Evolutionary conservation across 805 yeast species (phyloP).

Genomic region (Maudiozyma bulderi): DNA sequence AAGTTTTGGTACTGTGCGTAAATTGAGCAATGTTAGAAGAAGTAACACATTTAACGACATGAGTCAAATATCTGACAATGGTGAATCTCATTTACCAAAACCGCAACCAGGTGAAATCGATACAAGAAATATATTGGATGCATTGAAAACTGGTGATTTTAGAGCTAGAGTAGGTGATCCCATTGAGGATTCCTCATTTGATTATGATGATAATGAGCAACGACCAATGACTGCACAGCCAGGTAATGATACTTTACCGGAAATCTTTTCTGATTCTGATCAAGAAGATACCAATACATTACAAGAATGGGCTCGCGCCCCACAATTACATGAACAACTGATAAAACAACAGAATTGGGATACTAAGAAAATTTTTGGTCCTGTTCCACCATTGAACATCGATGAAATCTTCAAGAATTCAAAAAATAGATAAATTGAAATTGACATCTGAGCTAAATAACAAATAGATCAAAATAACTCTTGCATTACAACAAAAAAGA

Average conservation of each 20-base stretch:
- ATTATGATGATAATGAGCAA: neutral
- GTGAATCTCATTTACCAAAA: neutral
- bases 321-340: constrained; percentile 40
- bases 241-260: constrained; percentile 32
- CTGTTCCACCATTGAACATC: constrained; percentile 57
- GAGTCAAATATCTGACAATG: neutral
- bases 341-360: constrained; percentile 43
- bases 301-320: constrained; percentile 55
- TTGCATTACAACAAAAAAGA: no score
- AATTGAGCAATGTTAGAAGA: neutral
- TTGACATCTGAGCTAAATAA: constrained; percentile 44
- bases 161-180: constrained; percentile 18
- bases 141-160: constrained; percentile 25
- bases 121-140: constrained; percentile 16
- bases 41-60: neutral
- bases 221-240: neutral
- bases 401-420: constrained; percentile 56
- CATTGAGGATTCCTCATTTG: neutral
- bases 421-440: constrained; percentile 41
- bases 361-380: constrained; percentile 66
- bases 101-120: neutral
- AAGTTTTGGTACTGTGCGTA: constrained; percentile 1
- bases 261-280: constrained; percentile 43
- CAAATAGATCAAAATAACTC: neutral
- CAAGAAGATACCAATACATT: constrained; percentile 41